Conservation (phyloP, 305 asterid genomes). For the Fraxinus angustifolia region DNA sequence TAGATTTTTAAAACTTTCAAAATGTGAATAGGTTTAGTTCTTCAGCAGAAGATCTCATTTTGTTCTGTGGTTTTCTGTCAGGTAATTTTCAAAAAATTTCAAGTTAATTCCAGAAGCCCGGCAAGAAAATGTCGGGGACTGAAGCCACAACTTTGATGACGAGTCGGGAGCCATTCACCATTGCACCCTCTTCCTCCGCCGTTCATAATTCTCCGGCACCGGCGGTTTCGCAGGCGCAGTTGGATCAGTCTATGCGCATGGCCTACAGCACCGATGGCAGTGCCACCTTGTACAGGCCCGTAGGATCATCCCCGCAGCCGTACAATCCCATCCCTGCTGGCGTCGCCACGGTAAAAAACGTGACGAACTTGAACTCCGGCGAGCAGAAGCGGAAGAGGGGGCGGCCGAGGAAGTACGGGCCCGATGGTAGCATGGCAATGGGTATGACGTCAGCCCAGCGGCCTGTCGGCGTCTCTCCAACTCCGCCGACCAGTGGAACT, state of each 20-base stretch:
- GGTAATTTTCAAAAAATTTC: conserved; percentile 18
- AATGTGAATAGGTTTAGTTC: conserved; percentile 16
- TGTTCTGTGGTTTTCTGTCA: not conserved
- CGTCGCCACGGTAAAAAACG: conserved; percentile 12
- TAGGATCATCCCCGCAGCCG: conserved; percentile 32
- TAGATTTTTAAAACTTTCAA: conserved; percentile 12
- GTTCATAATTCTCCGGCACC: conserved; percentile 15
- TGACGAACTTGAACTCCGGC: conserved; percentile 35
- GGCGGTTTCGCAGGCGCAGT: conserved; percentile 25
- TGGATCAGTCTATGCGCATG: conserved; percentile 42
- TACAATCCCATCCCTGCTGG: conserved; percentile 28
- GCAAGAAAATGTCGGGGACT: conserved; percentile 31
- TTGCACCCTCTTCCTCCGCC: conserved; percentile 12
- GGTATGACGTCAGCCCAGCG: conserved; percentile 27
- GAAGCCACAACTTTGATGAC: conserved; percentile 34
- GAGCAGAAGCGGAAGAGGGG: conserved; percentile 58
- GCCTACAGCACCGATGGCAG: conserved; percentile 26
- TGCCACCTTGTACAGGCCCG: conserved; percentile 23
- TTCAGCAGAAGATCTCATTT: conserved; percentile 30
- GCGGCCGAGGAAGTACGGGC: conserved; percentile 53
- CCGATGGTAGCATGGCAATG: conserved; percentile 45
- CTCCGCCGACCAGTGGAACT: conserved; percentile 22
- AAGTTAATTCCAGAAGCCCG: conserved; percentile 30
- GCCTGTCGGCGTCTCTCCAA: conserved; percentile 22
- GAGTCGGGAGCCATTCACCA: conserved; percentile 33